These are phyloP conservation scores for Diaporthe longicolla DNA, from an alignment of 2,329 filamentous ascomycete species.

Conservation along the genomic window DNA sequence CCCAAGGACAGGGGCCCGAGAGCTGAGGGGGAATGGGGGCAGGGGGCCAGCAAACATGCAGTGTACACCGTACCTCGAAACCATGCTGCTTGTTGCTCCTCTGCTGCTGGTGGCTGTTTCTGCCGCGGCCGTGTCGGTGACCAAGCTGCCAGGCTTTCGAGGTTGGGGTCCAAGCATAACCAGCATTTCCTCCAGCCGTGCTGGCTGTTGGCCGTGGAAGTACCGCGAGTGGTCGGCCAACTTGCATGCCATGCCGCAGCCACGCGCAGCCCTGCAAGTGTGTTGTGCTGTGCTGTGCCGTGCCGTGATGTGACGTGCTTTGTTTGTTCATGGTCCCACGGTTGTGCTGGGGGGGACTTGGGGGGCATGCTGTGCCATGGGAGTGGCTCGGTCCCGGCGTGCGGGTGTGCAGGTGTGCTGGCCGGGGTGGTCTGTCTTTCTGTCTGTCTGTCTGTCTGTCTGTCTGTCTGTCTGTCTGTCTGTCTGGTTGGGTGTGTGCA, in stretches of 20 bases:
- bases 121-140: not conserved
- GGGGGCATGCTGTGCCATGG: not conserved
- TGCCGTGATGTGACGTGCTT: conserved; percentile 5
- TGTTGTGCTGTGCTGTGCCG: conserved; percentile 13
- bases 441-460: no score
- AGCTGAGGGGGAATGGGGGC: not conserved
- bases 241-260: conserved; percentile 17
- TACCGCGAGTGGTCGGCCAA: conserved; percentile 31
- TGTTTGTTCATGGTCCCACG: not conserved
- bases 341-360: not conserved
- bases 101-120: not conserved
- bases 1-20: conserved; percentile 36
- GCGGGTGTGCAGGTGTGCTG: conserved; percentile 6
- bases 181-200: not conserved
- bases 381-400: conserved; percentile 14
- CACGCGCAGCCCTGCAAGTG: conserved; percentile 22
- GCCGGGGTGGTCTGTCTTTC: not conserved
- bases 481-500: conserved; percentile 2
- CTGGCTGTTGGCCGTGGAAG: conserved; percentile 11
- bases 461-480: not conserved
- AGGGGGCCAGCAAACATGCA: not conserved
- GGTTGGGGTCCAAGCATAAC: conserved; percentile 1
- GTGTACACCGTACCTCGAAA: conserved; percentile 8
- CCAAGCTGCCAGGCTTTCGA: not conserved
- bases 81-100: not conserved